These are phyloP conservation scores for Solanum hybrid DNA, from an alignment of 305 asterid genomes.

Conservation along the genomic window DNA sequence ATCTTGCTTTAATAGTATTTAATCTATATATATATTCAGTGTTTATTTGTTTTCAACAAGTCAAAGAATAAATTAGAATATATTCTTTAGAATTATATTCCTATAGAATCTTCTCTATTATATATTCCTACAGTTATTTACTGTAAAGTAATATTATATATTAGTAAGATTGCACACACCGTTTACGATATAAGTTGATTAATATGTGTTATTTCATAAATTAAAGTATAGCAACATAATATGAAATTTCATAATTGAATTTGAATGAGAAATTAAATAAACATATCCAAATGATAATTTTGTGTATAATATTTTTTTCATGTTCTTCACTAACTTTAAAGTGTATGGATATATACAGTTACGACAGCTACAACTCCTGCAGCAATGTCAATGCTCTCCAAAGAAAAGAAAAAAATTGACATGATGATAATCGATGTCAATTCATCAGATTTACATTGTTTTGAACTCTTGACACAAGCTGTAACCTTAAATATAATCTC, in stretches of 20 bases:
- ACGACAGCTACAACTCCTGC: neutral
- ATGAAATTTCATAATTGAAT: neutral
- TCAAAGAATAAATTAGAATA: neutral
- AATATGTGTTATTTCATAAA: neutral
- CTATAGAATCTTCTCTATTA: neutral
- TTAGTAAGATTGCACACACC: neutral
- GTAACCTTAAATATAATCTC: neutral
- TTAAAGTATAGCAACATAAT: neutral
- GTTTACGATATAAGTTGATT: neutral
- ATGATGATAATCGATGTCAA: neutral
- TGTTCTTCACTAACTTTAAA: neutral
- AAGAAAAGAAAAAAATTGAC: too few species aligned
- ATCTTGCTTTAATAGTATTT: neutral
- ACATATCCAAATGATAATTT: neutral
- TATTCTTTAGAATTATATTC: neutral
- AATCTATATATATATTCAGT: neutral
- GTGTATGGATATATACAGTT: neutral
- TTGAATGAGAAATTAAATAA: neutral
- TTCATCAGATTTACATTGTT: neutral
- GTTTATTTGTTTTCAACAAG: neutral
- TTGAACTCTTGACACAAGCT: neutral
- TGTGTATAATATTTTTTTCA: neutral
- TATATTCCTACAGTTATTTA: neutral
- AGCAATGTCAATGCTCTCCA: neutral
- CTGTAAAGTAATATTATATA: neutral